phyloP scores from a whole-genome alignment of 2,329 filamentous ascomycete species.

The Mycosphaerelloides madeirae region DNA sequence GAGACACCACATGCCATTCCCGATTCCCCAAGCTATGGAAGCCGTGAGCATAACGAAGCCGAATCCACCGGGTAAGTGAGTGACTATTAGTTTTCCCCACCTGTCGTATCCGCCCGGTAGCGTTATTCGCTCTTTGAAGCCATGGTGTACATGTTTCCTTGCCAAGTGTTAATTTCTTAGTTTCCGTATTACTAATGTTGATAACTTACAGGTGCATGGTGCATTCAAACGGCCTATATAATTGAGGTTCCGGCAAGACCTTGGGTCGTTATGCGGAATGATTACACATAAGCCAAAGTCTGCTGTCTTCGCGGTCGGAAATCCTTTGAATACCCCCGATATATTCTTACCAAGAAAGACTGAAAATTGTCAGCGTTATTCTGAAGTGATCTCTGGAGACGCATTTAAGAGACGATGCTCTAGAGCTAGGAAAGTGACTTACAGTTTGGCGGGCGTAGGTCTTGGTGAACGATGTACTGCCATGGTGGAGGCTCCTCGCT shows the following conservation, averaged over 20 bases:
- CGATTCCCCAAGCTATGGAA: neutral
- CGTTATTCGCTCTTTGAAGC: neutral
- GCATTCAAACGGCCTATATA: neutral
- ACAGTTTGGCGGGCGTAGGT: neutral
- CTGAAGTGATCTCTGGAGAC: neutral
- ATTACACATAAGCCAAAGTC: conserved; percentile 1
- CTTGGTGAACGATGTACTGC: neutral
- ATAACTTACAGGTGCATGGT: neutral
- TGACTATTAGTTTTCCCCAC: neutral
- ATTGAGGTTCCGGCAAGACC: neutral
- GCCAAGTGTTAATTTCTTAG: neutral
- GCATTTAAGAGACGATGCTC: neutral
- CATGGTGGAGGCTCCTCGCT: neutral
- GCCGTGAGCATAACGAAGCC: neutral
- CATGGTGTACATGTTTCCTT: neutral
- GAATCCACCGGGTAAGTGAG: neutral
- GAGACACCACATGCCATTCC: neutral
- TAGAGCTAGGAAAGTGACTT: no score
- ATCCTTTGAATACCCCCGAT: neutral
- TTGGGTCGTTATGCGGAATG: neutral
- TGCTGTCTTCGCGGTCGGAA: neutral
- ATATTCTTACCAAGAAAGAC: conserved; percentile 3
- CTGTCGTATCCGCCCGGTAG: neutral
- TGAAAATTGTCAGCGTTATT: neutral
- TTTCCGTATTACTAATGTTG: neutral